Evolutionary conservation across 805 yeast species (phyloP).

Genomic region (Candida koratica): DNA sequence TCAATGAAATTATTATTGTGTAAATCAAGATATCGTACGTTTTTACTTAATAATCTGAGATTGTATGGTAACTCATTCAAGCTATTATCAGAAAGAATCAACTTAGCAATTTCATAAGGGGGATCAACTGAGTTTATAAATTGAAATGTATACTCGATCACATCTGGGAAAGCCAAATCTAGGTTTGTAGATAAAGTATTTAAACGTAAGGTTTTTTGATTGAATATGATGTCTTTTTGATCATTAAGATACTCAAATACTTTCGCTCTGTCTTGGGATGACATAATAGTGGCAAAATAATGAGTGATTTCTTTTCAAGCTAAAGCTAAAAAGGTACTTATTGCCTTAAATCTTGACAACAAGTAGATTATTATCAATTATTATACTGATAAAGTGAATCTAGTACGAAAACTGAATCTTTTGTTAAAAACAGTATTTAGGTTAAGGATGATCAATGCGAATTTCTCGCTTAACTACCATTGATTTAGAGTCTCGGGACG

Average conservation of each 20-base stretch:
- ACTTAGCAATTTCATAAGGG: constrained; percentile 40
- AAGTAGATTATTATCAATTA: too few species aligned
- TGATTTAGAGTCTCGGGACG: constrained; percentile 3
- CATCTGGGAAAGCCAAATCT: constrained; percentile 15
- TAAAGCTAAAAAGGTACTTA: too few species aligned
- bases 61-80: constrained; percentile 46
- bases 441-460: constrained; percentile 3
- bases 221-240: constrained; percentile 21
- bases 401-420: too few species aligned
- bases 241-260: constrained; percentile 19
- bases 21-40: constrained; percentile 59
- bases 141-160: constrained; percentile 22
- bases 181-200: constrained; percentile 12
- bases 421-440: too few species aligned
- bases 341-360: too few species aligned
- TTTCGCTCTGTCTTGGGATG: constrained; percentile 7
- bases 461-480: constrained; percentile 1
- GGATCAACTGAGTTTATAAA: constrained; percentile 21
- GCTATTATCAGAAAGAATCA: constrained; percentile 52
- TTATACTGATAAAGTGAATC: too few species aligned
- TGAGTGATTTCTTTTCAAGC: too few species aligned
- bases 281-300: not conserved
- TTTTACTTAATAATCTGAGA: constrained; percentile 38
- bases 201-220: constrained; percentile 20
- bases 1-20: constrained; percentile 54